Percentiles rank a stretch among this genome's conserved stretches.
Evolutionary conservation across 139 green algal species (phyloP).

Genomic region (Chlorokybus atmophyticus): DNA sequence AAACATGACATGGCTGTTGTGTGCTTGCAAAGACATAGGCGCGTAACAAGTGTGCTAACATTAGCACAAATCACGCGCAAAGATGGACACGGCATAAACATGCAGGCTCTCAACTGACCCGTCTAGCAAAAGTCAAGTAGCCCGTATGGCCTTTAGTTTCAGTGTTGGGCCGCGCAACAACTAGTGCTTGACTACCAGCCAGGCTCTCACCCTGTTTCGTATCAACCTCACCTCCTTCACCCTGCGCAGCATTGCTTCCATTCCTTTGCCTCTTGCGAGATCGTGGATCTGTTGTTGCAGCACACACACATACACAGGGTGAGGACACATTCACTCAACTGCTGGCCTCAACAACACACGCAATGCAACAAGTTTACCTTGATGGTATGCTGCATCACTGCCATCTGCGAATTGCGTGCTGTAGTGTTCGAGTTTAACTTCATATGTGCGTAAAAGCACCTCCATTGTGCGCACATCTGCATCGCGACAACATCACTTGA

Average conservation of each 20-base stretch:
- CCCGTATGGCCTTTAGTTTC: slow-evolving; percentile 22
- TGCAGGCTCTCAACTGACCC: not conserved
- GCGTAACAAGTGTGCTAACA: no score
- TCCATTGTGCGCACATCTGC: slow-evolving; percentile 23
- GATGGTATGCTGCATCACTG: slow-evolving; percentile 1
- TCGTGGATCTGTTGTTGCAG: not conserved
- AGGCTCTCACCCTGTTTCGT: not conserved
- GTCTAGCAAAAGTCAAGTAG: slow-evolving; percentile 26
- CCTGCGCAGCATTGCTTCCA: not conserved
- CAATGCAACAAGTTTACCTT: not conserved
- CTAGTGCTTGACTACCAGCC: not conserved
- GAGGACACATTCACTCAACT: not conserved
- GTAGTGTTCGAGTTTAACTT: slow-evolving; percentile 38
- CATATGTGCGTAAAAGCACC: slow-evolving; percentile 51
- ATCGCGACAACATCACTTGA: not conserved
- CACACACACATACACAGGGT: not conserved
- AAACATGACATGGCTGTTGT: no score
- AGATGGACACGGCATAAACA: no score
- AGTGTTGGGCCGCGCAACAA: not conserved
- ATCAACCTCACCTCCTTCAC: not conserved
- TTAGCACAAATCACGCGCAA: no score
- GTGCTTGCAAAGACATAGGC: no score
- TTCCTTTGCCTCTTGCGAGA: not conserved
- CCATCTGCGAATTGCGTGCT: slow-evolving; percentile 1
- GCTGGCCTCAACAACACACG: not conserved